Base-by-base conservation (phyloP, 2,329 filamentous ascomycete genomes). In the Aspergillus luchuensis region DNA sequence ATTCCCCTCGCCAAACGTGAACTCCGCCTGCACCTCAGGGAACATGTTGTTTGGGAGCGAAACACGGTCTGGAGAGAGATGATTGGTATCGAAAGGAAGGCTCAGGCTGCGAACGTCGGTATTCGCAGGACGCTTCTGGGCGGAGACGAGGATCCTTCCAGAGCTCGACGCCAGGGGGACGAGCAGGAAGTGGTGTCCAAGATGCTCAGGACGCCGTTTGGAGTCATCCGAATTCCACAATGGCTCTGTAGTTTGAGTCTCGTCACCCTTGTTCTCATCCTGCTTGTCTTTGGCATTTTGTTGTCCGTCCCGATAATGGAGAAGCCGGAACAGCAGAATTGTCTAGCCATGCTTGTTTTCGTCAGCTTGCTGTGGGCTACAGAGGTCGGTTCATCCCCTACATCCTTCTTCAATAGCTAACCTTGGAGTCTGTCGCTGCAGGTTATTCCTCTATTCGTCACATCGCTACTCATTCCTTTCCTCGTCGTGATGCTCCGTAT, bases 61-160 rank as follows among this genome's bases (percentile, higher is more conserved):
- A 99, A 99, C 73, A 99, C 95, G 0, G 95, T 99, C 17, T 99
- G 95, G 95, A 85, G 96, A 78, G 95, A 99, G 70, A 95, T 99
- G 87, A 99, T 99, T 74, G 95, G 94, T 56, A 94, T 99, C 68
- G 96, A 99, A 80, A 86, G 95, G 21, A 93, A 96, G 73, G 92
- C 92, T 1, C 94, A 98, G 78, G 96, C 95, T 8, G 94, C 94
- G 8, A 95, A 94, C 68, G 84, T 99, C 66, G 95, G 95, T 45
- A 81, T 91, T 54, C 80, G 86, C 21, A 87, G 90, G 65, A 91
- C 91, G 0, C 82, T 98, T 57, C 85, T 98, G 2, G 93, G 93
- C 4, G 85, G 86, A 25, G 89, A 90, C 36, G 85, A 86, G 17
- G 88, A 90, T 67, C 85, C 86, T 28, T 82, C 85, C 7, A 86